These are phyloP conservation scores for Brassica juncea DNA, from an alignment of 345 rosid species.

Conservation along the genomic window DNA sequence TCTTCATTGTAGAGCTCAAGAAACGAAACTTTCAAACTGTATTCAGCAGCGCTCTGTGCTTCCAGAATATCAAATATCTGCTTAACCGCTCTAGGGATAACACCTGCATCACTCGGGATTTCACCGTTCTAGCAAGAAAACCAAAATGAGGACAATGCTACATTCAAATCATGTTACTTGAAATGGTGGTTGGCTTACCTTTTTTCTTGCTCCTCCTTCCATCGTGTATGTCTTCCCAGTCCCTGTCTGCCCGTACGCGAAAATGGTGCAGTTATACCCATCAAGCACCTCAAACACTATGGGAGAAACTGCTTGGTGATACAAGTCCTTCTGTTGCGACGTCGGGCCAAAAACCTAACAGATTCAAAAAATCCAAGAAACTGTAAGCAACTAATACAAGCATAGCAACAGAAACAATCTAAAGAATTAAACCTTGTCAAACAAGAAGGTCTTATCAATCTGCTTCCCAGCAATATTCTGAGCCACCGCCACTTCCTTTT, in stretches of 20 bases:
- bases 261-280: conserved; percentile 97
- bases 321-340: conserved; percentile 84
- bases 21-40: conserved; percentile 96
- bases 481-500: conserved; percentile 79
- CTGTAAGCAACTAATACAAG: conserved; percentile 13
- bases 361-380: conserved; percentile 5
- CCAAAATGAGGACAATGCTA: conserved; percentile 19
- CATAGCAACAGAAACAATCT: neutral
- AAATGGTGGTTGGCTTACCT: conserved; percentile 46
- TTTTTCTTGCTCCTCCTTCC: conserved; percentile 98
- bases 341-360: conserved; percentile 89
- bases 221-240: conserved; percentile 98
- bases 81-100: conserved; percentile 91
- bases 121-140: conserved; percentile 75
- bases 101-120: conserved; percentile 96
- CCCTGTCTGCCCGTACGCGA: conserved; percentile 99
- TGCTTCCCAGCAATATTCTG: conserved; percentile 95
- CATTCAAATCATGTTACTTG: conserved; percentile 8
- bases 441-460: conserved; percentile 91
- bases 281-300: conserved; percentile 94
- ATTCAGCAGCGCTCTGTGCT: conserved; percentile 95
- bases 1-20: conserved; percentile 97
- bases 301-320: conserved; percentile 81
- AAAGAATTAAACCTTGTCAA: conserved; percentile 70
- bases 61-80: conserved; percentile 91